Conservation (phyloP, 2,329 filamentous ascomycete species). For the Fusarium neocosmosporiellum region DNA sequence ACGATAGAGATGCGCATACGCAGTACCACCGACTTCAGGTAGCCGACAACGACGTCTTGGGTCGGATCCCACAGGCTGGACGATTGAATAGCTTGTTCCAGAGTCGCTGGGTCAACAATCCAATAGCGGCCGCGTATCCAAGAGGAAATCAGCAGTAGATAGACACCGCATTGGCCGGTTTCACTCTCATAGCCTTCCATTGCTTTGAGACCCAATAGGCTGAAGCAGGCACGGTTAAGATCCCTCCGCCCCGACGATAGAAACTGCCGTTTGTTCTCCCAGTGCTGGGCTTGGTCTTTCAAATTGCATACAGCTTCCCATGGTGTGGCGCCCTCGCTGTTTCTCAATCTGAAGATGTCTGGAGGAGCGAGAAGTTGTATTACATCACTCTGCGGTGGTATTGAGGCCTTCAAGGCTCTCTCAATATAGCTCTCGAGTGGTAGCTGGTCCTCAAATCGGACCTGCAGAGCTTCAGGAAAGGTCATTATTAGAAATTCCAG, state of each 20-base stretch:
- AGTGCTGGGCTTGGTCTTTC: neutral
- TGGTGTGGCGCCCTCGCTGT: neutral
- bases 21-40: neutral
- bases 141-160: neutral
- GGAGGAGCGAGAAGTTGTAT: neutral
- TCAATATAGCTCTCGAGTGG: neutral
- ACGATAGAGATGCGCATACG: fast-evolving
- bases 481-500: neutral
- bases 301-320: neutral
- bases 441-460: neutral
- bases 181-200: neutral
- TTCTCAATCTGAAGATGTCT: neutral
- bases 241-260: neutral
- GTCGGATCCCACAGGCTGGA: neutral
- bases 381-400: neutral
- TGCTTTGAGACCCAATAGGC: neutral
- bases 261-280: neutral
- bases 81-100: neutral
- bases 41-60: neutral
- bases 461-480: neutral
- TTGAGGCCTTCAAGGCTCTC: no score
- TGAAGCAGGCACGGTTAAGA: neutral
- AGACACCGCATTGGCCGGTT: neutral
- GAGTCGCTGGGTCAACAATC: neutral
- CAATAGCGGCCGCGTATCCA: neutral